Evolutionary conservation across 768 basidiomycete species (phyloP).

Genomic region (Artomyces pyxidatus): DNA sequence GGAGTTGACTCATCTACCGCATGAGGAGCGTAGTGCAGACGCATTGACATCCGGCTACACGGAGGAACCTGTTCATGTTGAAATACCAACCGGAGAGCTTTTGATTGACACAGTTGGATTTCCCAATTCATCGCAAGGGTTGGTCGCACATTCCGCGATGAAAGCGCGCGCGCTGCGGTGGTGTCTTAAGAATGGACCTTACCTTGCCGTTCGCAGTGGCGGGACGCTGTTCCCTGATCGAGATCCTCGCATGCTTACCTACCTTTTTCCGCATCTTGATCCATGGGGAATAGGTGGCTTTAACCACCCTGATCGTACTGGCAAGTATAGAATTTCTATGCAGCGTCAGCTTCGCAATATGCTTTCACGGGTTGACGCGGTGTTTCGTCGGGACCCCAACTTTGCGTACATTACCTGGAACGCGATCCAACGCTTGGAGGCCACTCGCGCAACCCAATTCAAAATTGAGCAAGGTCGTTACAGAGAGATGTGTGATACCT

Average conservation of each 20-base stretch:
- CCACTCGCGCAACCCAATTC: no score
- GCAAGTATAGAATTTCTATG: background rate
- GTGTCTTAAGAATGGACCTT: background rate
- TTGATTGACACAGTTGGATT: background rate
- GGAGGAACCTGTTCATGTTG: background rate
- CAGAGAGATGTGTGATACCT: no score
- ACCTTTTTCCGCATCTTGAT: background rate
- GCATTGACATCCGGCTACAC: background rate
- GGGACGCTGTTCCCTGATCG: background rate
- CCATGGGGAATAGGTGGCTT: background rate
- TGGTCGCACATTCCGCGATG: background rate
- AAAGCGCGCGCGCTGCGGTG: background rate
- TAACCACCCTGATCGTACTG: background rate
- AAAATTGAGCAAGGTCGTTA: no score
- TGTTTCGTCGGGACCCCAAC: background rate
- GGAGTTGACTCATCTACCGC: background rate
- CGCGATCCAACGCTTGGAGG: background rate
- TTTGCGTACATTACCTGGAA: background rate
- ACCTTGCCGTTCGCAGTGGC: background rate
- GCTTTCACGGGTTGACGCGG: background rate
- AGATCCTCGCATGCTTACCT: background rate
- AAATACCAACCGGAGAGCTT: background rate
- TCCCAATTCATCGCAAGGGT: background rate
- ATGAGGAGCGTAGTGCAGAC: background rate
- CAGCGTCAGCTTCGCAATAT: background rate